Percentiles rank a stretch among this genome's conserved stretches.
Conservation (phyloP, 805 yeast genomes). For the Jamesozyma jinghongensis region DNA sequence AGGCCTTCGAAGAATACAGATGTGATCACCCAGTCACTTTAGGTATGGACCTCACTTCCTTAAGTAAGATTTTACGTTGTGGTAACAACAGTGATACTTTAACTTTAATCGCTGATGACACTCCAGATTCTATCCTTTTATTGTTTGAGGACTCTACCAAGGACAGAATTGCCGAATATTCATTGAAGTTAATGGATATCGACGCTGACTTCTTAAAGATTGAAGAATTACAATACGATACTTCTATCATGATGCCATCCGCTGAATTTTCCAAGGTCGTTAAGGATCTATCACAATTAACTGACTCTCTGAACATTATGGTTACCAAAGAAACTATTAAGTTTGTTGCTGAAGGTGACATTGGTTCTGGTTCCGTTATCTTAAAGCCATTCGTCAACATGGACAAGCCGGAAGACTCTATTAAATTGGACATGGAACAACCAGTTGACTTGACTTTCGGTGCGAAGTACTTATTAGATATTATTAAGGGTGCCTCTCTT, state of each 20-base stretch:
- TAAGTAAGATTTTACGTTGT: constrained; percentile 80
- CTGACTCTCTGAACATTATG: constrained; percentile 77
- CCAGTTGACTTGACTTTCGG: constrained; percentile 89
- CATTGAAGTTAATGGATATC: constrained; percentile 88
- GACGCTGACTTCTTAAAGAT: constrained; percentile 90
- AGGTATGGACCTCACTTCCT: constrained; percentile 83
- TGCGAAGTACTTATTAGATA: constrained; percentile 80
- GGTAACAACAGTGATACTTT: constrained; percentile 85
- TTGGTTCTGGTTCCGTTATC: constrained; percentile 79
- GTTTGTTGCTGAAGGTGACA: constrained; percentile 84
- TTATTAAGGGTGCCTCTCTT: constrained; percentile 81
- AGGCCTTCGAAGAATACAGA: constrained; percentile 85
- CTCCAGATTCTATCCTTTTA: constrained; percentile 68
- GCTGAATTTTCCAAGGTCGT: constrained; percentile 81
- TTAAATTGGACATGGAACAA: constrained; percentile 68
- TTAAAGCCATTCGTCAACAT: constrained; percentile 76
- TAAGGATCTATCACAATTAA: constrained; percentile 75
- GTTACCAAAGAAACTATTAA: constrained; percentile 90
- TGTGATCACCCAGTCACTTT: constrained; percentile 89
- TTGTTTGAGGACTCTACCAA: constrained; percentile 85
- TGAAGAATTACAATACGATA: constrained; percentile 88
- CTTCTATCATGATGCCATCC: constrained; percentile 80
- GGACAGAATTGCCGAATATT: constrained; percentile 88
- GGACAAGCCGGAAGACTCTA: constrained; percentile 68
- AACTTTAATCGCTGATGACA: constrained; percentile 82